Evolutionary conservation across 495 filamentous ascomycete species (phyloP).

Genomic region (Hypoxylon cercidicola): DNA sequence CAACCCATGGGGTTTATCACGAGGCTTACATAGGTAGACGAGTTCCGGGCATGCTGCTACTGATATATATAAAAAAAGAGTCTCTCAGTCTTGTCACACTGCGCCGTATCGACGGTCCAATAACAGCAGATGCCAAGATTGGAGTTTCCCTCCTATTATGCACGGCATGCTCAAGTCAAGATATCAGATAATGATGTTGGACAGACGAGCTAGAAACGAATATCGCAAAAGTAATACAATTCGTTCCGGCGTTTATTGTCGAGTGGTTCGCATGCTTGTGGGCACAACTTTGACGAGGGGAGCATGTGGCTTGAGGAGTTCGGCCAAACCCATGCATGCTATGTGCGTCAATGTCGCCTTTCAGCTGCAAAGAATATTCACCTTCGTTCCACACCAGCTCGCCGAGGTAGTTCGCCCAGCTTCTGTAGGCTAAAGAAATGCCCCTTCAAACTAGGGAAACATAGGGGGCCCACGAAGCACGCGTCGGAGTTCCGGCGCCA

Average conservation of each 20-base stretch:
- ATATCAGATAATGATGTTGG: background rate
- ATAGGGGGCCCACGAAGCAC: background rate
- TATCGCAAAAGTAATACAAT: background rate
- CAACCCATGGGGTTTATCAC: background rate
- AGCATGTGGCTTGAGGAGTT: slow-evolving; percentile 6
- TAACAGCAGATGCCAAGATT: background rate
- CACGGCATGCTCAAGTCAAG: background rate
- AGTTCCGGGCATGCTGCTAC: background rate
- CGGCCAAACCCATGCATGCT: background rate
- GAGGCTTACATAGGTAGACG: background rate
- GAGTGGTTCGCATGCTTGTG: background rate
- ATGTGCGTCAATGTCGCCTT: slow-evolving; percentile 5
- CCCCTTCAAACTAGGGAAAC: background rate
- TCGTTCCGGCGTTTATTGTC: background rate
- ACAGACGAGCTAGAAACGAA: background rate
- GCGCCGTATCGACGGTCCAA: background rate
- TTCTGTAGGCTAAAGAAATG: background rate
- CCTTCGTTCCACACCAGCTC: slow-evolving; percentile 20
- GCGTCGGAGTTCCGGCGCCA: slow-evolving; percentile 26
- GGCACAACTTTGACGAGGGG: background rate
- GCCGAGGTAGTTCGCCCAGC: background rate
- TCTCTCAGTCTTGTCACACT: background rate
- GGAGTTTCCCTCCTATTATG: background rate
- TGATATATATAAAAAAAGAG: slow-evolving; percentile 1
- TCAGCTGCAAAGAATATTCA: slow-evolving; percentile 19